Base-by-base conservation (phyloP, 2,329 filamentous ascomycete genomes). In the Exophiala viscosa region DNA sequence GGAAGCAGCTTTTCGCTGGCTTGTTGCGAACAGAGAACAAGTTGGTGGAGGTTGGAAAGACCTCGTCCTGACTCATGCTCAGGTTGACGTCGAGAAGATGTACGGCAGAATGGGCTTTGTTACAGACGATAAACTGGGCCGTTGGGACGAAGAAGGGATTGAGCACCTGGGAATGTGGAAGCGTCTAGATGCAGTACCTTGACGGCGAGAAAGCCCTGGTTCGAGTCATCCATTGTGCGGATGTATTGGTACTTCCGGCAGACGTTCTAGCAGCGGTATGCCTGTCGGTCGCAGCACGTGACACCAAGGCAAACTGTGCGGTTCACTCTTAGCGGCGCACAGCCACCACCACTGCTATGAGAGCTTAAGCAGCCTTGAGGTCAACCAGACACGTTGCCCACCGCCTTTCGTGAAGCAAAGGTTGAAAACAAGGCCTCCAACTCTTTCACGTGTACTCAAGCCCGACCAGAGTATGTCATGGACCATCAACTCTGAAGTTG, bases 111-210 rank as follows among this genome's bases (percentile, higher is more conserved):
- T 85, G 69, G 90, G 90, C 0, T 96, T 96, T 68, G 71, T 75
- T 57, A 74, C 81, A 8, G 90, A 96, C 69, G 78, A 87, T 64
- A 75, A 71, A 8, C 82, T 92, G 80, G 88, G 88, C 1, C 77
- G 68, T 31, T 96, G 90, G 90, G 76, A 78, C 57, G 90, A 96
- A 69, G 90, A 93, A 65, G 88, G 87, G 3, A 92, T 96, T 49
- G 76, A 81, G 59, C 90, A 96, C 73, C 78, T 95, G 14, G 90
- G 88, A 54, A 95, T 96, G 90, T 95, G 82, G 79, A 79, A 71
- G 67, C 60, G 69, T 48, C 48, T 73, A n/a, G 49, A 58, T 15
- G 17, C n/a, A 35, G 14, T n/a, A 18, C 33, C 14, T 13, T 23
- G 45, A 20, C 32, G 14, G 8, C 10, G 14, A 11, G 43, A 20